phyloP scores from a whole-genome alignment of 768 basidiomycete genomes.

The Pleurotus ostreatus region DNA sequence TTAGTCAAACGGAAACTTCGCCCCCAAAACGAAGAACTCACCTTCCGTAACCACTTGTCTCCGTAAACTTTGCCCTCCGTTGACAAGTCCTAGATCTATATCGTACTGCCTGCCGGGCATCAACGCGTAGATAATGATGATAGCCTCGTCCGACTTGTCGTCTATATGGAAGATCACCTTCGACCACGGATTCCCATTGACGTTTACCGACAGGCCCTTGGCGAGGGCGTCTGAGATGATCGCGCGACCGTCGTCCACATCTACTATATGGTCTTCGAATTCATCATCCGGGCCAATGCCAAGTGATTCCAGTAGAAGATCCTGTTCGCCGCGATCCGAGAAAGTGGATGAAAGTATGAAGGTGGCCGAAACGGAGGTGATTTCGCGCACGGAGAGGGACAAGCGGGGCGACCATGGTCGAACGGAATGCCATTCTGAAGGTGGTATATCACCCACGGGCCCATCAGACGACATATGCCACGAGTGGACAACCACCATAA shows the following conservation, averaged over 20 bases:
- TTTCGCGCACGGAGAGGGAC: constrained; percentile 69
- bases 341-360: constrained; percentile 64
- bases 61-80: constrained; percentile 51
- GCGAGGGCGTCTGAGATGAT: constrained; percentile 66
- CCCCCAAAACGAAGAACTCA: constrained; percentile 19
- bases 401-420: constrained; percentile 74
- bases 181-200: constrained; percentile 78
- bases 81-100: constrained; percentile 75
- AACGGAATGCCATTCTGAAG: constrained; percentile 62
- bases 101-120: constrained; percentile 90
- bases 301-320: constrained; percentile 39
- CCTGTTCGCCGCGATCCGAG: constrained; percentile 33
- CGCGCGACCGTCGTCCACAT: constrained; percentile 24
- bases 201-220: constrained; percentile 73
- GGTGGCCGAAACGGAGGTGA: constrained; percentile 82
- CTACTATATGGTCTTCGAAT: constrained; percentile 28
- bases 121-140: constrained; percentile 88
- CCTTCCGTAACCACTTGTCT: constrained; percentile 69
- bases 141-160: constrained; percentile 79
- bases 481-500: background rate
- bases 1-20: constrained; percentile 1
- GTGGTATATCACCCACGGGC: constrained; percentile 15
- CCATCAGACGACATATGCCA: constrained; percentile 23
- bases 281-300: constrained; percentile 30
- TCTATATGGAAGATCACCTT: constrained; percentile 76